These are phyloP conservation scores for Ilex asprella DNA, from an alignment of 257 asterid genomes.

Conservation along the genomic window DNA sequence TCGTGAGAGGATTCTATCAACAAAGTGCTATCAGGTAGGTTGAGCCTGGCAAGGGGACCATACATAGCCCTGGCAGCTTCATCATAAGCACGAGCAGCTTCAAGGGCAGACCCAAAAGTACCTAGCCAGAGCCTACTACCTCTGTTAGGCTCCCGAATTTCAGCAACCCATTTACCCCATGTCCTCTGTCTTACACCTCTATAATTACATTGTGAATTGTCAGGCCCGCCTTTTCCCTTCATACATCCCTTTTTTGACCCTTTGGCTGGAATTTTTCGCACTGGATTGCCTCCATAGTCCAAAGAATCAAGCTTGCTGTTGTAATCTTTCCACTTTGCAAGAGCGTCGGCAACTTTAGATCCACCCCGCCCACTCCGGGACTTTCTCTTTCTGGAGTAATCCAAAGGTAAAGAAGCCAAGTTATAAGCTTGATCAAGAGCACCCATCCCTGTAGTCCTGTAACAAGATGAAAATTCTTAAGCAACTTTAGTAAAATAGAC, in stretches of 20 bases:
- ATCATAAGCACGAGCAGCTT: constrained; percentile 55
- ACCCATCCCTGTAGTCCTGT: constrained; percentile 16
- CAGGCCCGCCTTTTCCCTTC: constrained; percentile 44
- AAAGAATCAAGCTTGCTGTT: constrained; percentile 27
- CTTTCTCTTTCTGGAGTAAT: constrained; percentile 27
- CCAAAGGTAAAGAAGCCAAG: constrained; percentile 10
- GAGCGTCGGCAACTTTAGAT: constrained; percentile 29
- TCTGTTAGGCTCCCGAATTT: constrained; percentile 54
- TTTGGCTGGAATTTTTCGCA: constrained; percentile 46
- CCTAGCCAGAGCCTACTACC: constrained; percentile 57
- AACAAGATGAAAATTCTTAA: neutral
- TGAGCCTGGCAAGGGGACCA: constrained; percentile 44
- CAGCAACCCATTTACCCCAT: constrained; percentile 74
- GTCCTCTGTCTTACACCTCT: constrained; percentile 69
- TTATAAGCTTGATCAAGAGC: constrained; percentile 11
- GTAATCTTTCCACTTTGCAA: constrained; percentile 49
- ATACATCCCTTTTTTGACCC: constrained; percentile 65
- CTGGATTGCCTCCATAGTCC: constrained; percentile 14
- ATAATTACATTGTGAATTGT: constrained; percentile 36
- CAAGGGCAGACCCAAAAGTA: constrained; percentile 30
- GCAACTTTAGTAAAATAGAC: no score
- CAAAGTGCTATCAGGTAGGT: constrained; percentile 23
- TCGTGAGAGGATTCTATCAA: neutral
- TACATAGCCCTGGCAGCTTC: constrained; percentile 57
- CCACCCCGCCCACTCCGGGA: constrained; percentile 38